Percentiles rank a stretch among this genome's conserved stretches.
These are phyloP conservation scores for Paramyrothecium roridum DNA, from an alignment of 2,329 filamentous ascomycete genomes.

Conservation along the genomic window DNA sequence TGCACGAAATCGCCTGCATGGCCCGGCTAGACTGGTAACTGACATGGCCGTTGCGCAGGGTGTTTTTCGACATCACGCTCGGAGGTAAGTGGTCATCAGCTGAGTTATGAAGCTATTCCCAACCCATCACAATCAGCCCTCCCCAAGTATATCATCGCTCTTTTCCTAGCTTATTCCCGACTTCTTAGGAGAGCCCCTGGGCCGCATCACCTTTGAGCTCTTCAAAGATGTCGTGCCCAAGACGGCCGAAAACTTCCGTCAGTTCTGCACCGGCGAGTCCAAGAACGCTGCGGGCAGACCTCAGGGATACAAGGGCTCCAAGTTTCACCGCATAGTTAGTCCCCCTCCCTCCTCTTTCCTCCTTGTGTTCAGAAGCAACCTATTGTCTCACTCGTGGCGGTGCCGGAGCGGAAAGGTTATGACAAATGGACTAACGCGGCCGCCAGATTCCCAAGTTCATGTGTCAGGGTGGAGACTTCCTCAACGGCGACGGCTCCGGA, in stretches of 20 bases:
- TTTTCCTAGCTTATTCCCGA: no score
- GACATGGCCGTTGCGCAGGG: constrained; percentile 30
- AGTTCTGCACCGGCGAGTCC: constrained; percentile 92
- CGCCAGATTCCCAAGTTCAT: constrained; percentile 88
- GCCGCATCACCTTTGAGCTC: constrained; percentile 85
- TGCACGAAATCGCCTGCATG: no score
- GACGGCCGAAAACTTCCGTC: constrained; percentile 94
- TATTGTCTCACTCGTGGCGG: no score
- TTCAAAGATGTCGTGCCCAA: constrained; percentile 81
- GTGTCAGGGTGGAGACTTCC: constrained; percentile 95
- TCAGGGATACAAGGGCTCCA: constrained; percentile 91
- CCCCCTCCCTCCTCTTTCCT: not conserved
- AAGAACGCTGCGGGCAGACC: constrained; percentile 74
- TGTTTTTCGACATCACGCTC: constrained; percentile 77
- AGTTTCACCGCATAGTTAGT: constrained; percentile 88
- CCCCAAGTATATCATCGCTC: no score
- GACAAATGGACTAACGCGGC: no score
- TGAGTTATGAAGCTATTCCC: not conserved
- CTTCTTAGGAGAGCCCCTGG: constrained; percentile 73
- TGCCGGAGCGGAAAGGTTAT: no score
- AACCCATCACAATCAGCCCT: not conserved
- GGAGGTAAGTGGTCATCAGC: constrained; percentile 56
- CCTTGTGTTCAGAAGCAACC: not conserved
- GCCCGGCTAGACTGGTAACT: not conserved
- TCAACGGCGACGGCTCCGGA: constrained; percentile 89